Percentiles rank a stretch among this genome's conserved stretches.
Conservation (phyloP, 139 green algal species). For the Picochlorum costavermella region DNA sequence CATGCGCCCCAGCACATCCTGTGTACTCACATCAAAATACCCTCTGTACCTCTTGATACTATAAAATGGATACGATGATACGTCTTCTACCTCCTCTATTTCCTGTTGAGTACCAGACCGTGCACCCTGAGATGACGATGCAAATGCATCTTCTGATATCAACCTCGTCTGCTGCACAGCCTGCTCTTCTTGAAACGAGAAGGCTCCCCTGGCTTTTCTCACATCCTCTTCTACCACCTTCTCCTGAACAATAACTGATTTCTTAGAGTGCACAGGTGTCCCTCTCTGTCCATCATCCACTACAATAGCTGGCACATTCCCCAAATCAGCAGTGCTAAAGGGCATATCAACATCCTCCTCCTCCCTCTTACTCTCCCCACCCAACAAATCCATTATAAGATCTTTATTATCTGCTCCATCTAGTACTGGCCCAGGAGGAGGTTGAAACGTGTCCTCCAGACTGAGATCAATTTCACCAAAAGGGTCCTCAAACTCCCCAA, state of each 20-base stretch:
- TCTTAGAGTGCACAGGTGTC: neutral
- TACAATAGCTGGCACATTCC: conserved; percentile 7
- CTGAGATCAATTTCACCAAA: conserved; percentile 12
- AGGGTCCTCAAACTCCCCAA: neutral
- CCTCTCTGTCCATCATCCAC: neutral
- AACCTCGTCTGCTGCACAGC: neutral
- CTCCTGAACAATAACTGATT: neutral
- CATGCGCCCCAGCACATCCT: conserved; percentile 63
- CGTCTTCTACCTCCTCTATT: conserved; percentile 9
- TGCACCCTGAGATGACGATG: neutral
- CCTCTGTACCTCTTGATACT: conserved; percentile 63
- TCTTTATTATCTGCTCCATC: no score
- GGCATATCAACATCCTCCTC: conserved; percentile 20
- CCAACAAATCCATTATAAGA: neutral
- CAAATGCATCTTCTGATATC: neutral
- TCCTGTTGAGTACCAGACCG: no score
- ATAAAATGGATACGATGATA: conserved; percentile 53
- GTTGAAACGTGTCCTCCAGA: neutral
- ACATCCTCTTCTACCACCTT: neutral
- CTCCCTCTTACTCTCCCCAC: neutral
- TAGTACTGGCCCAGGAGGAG: neutral
- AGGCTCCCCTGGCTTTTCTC: neutral
- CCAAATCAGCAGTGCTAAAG: conserved; percentile 30
- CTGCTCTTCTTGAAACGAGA: neutral
- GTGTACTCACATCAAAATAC: conserved; percentile 77